These are phyloP conservation scores for Phytopythium mirpurense DNA, from an alignment of 352 stramenopile genomes.

Conservation along the genomic window DNA sequence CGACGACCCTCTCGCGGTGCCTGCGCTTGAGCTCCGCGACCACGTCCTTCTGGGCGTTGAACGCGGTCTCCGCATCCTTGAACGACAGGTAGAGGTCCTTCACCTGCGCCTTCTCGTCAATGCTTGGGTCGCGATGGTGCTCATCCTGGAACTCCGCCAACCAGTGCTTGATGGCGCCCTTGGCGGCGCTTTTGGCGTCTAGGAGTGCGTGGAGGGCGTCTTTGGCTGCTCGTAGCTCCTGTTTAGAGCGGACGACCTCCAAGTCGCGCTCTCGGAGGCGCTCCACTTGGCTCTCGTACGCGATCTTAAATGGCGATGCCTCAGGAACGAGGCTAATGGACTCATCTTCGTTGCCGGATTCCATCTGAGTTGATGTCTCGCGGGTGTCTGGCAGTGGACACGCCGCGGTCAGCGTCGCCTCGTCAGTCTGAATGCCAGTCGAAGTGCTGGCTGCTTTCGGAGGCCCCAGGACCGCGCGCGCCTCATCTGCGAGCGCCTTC, in stretches of 20 bases:
- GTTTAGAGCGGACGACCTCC: conserved; percentile 41
- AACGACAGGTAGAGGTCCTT: conserved; percentile 75
- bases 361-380: conserved; percentile 1
- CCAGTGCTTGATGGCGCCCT: conserved; percentile 62
- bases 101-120: conserved; percentile 77
- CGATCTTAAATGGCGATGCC: conserved; percentile 19
- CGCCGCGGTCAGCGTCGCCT: neutral
- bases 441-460: neutral
- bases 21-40: conserved; percentile 33
- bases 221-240: conserved; percentile 27
- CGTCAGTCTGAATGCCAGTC: conserved; percentile 8
- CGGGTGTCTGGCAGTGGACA: neutral
- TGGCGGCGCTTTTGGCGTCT: conserved; percentile 44
- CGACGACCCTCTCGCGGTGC: conserved; percentile 38
- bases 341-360: neutral
- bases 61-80: conserved; percentile 60
- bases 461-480: neutral
- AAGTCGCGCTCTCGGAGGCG: conserved; percentile 31
- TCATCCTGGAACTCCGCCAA: conserved; percentile 44
- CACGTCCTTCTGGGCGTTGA: conserved; percentile 31
- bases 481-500: neutral
- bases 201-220: conserved; percentile 22
- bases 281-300: conserved; percentile 46
- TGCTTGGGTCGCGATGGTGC: conserved; percentile 45
- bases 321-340: neutral